Base-by-base conservation (phyloP, 768 basidiomycete genomes). In the Boletellus ananas region DNA sequence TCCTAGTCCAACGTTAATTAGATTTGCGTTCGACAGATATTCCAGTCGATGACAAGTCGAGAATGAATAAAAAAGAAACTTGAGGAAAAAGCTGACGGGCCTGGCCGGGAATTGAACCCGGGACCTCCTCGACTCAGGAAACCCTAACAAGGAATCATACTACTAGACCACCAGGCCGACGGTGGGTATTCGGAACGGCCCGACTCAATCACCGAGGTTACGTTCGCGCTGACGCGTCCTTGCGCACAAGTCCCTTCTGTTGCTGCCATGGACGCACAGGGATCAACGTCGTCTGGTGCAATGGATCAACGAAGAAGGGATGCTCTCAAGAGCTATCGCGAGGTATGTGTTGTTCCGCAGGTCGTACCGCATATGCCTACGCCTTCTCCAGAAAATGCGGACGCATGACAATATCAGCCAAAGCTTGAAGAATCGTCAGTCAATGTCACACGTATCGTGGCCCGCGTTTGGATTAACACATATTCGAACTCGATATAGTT, bases 341-440 rank as follows among this genome's bases (percentile, higher is more conserved):
- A 87, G 51, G 90, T 89, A 56, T 21, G 70, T 59, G 6, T 17
- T 27, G 21, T n/a, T 17, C 3, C 1, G 37, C 42, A 10, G 12
- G 14, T 47, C 47, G 2, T 11, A 39, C 11, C 36, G 20, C 35
- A 23, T 18, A 37, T 20, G 11, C 12, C 37, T 45, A 18, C 51
- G n/a, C 48, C 60, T 47, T 45, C 21, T 20, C 52, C 61, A 98
- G 95, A 99, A 97, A 91, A 84, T 97, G 80, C 85, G 84, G 57
- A 81, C 83, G 53, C 96, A 99, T 68, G 91, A 95, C 73, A 74
- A 77, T 43, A 87, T 84, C 57, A 89, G 90, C 61, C 85, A 91
- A 60, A 87, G 77, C 63, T 75, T 99, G 58, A 97, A 96, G 83
- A 91, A 84, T 59, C 74, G 95, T 97, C 58, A 60, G 90, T 75